A percentile compares a stretch with the other conserved stretches of the same genome.
Conservation (phyloP, 2,329 filamentous ascomycete genomes). For the Fusarium circinatum region DNA sequence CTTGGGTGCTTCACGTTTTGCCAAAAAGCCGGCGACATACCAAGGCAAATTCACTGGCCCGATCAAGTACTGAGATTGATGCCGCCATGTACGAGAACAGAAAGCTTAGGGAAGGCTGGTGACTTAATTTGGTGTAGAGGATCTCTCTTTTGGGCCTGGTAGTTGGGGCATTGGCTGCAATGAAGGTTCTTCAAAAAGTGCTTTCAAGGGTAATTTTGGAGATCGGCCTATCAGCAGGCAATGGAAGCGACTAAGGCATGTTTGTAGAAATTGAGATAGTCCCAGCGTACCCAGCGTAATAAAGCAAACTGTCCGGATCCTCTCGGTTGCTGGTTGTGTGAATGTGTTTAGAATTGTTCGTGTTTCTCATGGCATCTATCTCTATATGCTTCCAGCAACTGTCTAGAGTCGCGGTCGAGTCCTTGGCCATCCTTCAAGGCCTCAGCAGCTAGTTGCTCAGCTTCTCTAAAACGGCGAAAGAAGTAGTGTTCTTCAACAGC, state of each 20-base stretch:
- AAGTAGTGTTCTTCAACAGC: conserved; percentile 69
- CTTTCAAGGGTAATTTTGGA: background rate
- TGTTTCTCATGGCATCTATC: conserved; percentile 52
- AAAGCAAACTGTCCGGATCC: background rate
- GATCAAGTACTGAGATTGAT: background rate
- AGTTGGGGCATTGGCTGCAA: background rate
- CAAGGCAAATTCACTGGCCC: conserved; percentile 27
- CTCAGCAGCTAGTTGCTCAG: conserved; percentile 52
- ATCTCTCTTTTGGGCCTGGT: background rate
- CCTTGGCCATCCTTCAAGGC: conserved; percentile 48
- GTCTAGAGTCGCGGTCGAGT: conserved; percentile 57
- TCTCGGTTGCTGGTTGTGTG: background rate
- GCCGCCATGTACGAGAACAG: background rate
- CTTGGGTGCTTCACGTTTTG: conserved; percentile 33
- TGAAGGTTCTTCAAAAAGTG: background rate
- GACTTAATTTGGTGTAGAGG: background rate
- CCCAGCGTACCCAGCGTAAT: conserved; percentile 3
- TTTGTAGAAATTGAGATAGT: conserved; percentile 17
- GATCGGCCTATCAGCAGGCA: background rate
- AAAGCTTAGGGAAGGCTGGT: background rate
- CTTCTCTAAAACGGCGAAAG: conserved; percentile 59
- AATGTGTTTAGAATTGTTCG: conserved; percentile 4
- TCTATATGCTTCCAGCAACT: conserved; percentile 56
- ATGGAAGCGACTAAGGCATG: background rate
- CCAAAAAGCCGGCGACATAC: conserved; percentile 2